A percentile compares a stretch with the other conserved stretches of the same genome.
Conservation (phyloP, 352 stramenopile genomes). For the Globisporangium cederbergense region DNA sequence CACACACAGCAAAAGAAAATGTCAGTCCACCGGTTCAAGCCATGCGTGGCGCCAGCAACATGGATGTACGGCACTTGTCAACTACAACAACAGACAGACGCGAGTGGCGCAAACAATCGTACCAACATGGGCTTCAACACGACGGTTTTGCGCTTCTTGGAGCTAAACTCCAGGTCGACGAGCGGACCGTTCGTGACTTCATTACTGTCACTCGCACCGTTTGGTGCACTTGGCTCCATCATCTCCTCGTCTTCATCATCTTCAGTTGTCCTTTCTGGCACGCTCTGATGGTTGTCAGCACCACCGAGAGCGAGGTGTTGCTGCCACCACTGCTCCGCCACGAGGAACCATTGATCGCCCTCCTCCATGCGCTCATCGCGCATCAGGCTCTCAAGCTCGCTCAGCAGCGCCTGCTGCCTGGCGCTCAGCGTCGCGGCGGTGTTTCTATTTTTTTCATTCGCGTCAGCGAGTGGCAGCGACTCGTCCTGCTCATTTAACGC, state of each 20-base stretch:
- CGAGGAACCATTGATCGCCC: constrained; percentile 64
- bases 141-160: constrained; percentile 31
- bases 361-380: constrained; percentile 34
- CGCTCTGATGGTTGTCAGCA: constrained; percentile 8
- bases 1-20: neutral
- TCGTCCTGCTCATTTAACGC: neutral
- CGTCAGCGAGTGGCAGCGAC: neutral
- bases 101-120: constrained; percentile 8
- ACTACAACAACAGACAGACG: neutral
- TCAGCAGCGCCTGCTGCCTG: constrained; percentile 13
- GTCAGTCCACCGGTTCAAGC: constrained; percentile 3
- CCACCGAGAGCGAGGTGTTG: constrained; percentile 27
- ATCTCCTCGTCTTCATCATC: constrained; percentile 18
- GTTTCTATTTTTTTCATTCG: neutral
- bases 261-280: constrained; percentile 12
- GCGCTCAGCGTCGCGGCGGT: neutral
- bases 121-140: constrained; percentile 64
- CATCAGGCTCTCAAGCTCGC: constrained; percentile 23
- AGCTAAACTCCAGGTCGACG: constrained; percentile 48
- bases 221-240: constrained; percentile 12
- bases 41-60: neutral
- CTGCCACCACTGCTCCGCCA: constrained; percentile 53
- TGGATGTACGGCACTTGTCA: neutral
- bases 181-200: constrained; percentile 36
- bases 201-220: neutral